Conservation (phyloP, 2,329 filamentous ascomycete species). For the Pseudogymnoascus sp. region DNA sequence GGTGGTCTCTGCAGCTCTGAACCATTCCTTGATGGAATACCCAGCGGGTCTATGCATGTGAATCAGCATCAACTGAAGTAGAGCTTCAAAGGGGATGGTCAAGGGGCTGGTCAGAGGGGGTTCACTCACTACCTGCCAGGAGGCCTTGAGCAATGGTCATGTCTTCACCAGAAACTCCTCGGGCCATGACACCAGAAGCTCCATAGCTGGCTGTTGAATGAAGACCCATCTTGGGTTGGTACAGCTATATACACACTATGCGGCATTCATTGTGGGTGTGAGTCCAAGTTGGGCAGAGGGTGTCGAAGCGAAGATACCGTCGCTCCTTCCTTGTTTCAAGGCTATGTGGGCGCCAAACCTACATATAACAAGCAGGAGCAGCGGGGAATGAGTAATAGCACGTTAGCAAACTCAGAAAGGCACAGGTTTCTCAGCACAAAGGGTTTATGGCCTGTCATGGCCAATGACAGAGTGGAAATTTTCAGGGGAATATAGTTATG, state of each 20-base stretch:
- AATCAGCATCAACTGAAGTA: not conserved
- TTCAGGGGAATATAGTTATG: not conserved
- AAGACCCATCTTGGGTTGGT: not conserved
- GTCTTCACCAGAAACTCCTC: slow-evolving; percentile 14
- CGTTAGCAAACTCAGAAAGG: not conserved
- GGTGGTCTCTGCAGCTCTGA: not conserved
- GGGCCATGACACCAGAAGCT: not conserved
- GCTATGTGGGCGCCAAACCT: not conserved
- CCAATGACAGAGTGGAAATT: not conserved
- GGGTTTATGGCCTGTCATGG: not conserved
- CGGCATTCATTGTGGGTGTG: not conserved
- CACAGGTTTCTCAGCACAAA: not conserved
- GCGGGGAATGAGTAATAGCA: not conserved
- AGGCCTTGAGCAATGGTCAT: slow-evolving; percentile 22
- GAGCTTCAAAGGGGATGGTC: not conserved
- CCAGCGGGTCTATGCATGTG: not conserved
- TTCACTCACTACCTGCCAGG: slow-evolving; percentile 18
- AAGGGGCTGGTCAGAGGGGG: slow-evolving; percentile 10
- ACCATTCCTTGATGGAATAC: not conserved
- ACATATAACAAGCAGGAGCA: slow-evolving; percentile 6
- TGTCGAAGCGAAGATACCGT: slow-evolving; percentile 10
- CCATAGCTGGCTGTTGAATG: not conserved
- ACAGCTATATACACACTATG: not conserved
- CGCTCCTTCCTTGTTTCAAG: not conserved
- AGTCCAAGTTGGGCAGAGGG: not conserved